phyloP scores from a whole-genome alignment of 345 rosid genomes.

The Litchi chinensis region DNA sequence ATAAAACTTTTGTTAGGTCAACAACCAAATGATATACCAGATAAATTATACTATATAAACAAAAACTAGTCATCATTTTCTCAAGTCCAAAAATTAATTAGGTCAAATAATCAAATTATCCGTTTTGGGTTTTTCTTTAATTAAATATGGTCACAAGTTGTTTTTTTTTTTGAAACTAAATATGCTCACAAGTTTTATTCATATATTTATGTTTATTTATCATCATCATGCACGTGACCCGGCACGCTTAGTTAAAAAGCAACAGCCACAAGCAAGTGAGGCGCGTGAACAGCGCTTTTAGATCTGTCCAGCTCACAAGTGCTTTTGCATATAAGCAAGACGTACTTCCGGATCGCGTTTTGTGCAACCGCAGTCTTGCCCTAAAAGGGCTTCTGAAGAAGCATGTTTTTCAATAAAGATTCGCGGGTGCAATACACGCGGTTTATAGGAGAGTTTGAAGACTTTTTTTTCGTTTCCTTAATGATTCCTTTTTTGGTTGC shows the following conservation, averaged over 20 bases:
- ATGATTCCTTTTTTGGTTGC: no score
- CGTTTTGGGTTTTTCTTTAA: no score
- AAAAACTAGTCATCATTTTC: neutral
- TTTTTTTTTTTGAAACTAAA: neutral
- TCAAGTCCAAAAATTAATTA: neutral
- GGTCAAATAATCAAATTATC: neutral
- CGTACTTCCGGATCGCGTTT: neutral
- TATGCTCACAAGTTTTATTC: neutral
- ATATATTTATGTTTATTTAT: neutral
- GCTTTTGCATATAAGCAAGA: neutral
- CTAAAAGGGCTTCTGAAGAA: neutral
- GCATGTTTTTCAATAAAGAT: constrained; percentile 8
- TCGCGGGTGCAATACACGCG: constrained; percentile 7
- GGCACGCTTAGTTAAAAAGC: neutral
- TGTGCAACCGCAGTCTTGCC: neutral
- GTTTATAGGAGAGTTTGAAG: neutral
- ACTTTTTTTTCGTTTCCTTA: no score
- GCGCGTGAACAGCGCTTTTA: neutral
- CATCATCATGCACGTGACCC: neutral
- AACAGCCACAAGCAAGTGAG: neutral
- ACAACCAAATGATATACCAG: neutral
- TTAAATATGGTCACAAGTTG: no score
- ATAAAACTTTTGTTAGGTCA: no score
- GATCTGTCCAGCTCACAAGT: neutral
- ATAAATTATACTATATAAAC: no score